phyloP scores from a whole-genome alignment of 139 green algal species.

The Chlorella sp. region DNA sequence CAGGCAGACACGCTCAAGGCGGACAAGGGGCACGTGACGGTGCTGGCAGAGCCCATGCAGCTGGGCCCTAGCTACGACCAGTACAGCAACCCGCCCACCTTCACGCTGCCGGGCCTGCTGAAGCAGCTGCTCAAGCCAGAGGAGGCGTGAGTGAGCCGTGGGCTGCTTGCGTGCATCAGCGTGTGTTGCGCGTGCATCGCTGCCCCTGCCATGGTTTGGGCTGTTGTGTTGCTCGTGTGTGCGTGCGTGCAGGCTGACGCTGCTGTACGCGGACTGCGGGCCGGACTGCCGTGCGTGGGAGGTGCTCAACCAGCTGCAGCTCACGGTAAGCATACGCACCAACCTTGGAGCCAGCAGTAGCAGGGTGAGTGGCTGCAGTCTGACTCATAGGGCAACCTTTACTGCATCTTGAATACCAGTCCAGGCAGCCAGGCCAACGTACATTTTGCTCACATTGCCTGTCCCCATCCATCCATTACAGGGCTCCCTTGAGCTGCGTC shows the following conservation, averaged over 20 bases:
- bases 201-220: too few species aligned
- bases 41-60: neutral
- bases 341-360: too few species aligned
- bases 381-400: too few species aligned
- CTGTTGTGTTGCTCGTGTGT: too few species aligned
- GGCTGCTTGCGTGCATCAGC: too few species aligned
- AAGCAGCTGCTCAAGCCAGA: neutral
- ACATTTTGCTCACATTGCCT: too few species aligned
- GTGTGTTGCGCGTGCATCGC: too few species aligned
- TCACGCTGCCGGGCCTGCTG: neutral
- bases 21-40: neutral
- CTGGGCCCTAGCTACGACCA: neutral
- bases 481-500: neutral
- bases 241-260: neutral
- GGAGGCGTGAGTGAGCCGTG: neutral
- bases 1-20: neutral
- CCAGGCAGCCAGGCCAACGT: too few species aligned
- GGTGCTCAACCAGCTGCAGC: neutral
- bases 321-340: neutral
- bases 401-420: too few species aligned
- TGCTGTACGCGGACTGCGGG: neutral
- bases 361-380: too few species aligned
- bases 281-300: neutral
- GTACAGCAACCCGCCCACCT: neutral
- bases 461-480: too few species aligned